phyloP scores from a whole-genome alignment of 2,329 filamentous ascomycete genomes.

The Colletotrichum musicola region DNA sequence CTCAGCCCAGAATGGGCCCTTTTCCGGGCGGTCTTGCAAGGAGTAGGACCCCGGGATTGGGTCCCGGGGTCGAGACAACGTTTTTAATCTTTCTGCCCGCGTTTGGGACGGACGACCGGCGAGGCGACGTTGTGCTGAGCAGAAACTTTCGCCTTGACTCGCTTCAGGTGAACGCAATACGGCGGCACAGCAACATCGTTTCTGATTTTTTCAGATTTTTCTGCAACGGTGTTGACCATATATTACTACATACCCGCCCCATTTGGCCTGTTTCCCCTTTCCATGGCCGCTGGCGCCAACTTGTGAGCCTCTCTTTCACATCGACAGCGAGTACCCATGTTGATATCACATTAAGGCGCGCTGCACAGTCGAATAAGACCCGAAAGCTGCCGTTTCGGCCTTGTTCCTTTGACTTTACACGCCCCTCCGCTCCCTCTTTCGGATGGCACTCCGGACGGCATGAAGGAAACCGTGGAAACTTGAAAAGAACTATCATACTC shows the following conservation, averaged over 20 bases:
- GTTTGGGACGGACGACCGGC: no score
- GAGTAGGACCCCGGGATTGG: background rate
- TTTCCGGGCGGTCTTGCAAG: background rate
- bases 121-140: constrained; percentile 2
- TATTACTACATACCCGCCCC: background rate
- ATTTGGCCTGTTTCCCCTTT: background rate
- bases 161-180: background rate
- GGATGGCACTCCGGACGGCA: constrained; percentile 12
- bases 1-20: no score
- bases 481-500: background rate
- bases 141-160: constrained; percentile 5
- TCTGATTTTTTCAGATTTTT: background rate
- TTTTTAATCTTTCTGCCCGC: constrained; percentile 13
- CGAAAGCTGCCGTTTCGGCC: background rate
- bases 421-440: background rate
- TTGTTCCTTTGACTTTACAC: background rate
- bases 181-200: constrained; percentile 4
- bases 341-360: background rate
- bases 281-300: background rate
- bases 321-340: background rate
- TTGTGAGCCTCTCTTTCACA: background rate
- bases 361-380: background rate
- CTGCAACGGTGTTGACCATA: background rate
- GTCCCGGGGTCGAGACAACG: background rate
- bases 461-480: constrained; percentile 12